Base-by-base conservation (phyloP, 768 basidiomycete genomes). In the Suillus plorans region DNA sequence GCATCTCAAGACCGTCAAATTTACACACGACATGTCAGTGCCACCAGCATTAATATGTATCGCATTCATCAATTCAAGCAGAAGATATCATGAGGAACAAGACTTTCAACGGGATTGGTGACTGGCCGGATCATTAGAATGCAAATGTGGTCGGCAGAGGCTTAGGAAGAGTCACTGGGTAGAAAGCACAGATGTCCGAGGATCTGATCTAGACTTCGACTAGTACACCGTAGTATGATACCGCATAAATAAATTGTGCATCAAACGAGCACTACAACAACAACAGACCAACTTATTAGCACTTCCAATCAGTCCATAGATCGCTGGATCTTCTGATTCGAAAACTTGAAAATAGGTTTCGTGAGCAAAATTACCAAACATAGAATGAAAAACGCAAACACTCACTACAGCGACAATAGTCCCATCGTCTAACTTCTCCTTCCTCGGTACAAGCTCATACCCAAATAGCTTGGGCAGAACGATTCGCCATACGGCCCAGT, bases 401-500 rank as follows among this genome's bases (percentile, higher is more conserved):
- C 82, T 44, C 60, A 87, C 85, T 71, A 81, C 65, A 0, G 82
- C 84, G 37, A 86, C 81, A 12, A 85, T 81, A 0, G 85, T 87
- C 5, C 85, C 86, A 64, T 87, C 86, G 3, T 71, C 67, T 2
- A 87, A 73, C 6, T 66, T 74, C 59, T 84, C 82, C 68, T 86
- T 87, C n/a, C 70, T 73, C 8, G 83, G 80, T 1, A 82, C 75
- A 31, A 85, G 79, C 60, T 78, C 73, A 64, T 84, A 85, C 7
- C 81, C 78, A 58, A 86, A 82, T 12, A 84, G 70, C 12, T 75
- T 75, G 8, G 86, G 86, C 12, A 87, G 69, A 1, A 84, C 31
- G 49, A 86, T 62, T 0, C 85, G 78, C 86, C 86, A 87, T 4
- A 71, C 74, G 0, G 80, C 82, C 86, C 86, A 87, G 69, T 86